Evolutionary conservation across 2,329 filamentous ascomycete genomes (phyloP), one percentile per base, ranked within the genome.

Genomic region (Aspergillus melleus): DNA sequence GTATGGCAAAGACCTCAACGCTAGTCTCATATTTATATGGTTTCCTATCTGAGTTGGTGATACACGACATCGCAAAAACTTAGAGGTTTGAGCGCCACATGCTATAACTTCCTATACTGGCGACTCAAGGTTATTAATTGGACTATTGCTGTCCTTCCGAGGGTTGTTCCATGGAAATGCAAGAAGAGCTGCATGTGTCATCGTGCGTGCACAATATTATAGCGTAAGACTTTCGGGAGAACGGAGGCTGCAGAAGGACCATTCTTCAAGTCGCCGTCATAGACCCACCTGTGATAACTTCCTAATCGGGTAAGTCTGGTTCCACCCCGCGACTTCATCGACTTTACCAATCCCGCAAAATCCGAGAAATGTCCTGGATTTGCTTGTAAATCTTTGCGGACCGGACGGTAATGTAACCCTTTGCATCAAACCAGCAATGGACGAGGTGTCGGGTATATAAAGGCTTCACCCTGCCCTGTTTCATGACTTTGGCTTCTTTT

Each of bases 261-360:
- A 29, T 29, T 29, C 26, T 29, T 29, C 26, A 29, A 26, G 22
- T 22, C 26, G 26, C 26, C 26, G 26, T 29, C 26, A 29, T 29
- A 5, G 26, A 22, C 53, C 53, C 53, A 55, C 53, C 20, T 49
- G 36, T 6, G 11, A 29, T 55, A 55, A 55, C 53, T 55, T 49
- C 53, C n/a, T 55, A 49, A 55, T 26, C 53, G 39, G 53, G 53
- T 20, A 55, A 55, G 39, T 16, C 10, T 30, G n/a, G 42, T 47
- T 55, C n/a, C 52, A 47, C 26, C 16, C 6, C 32, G 32, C 32
- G 26, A 9, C 26, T 36, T 36, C 32, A 14, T 12, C 32, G 11
- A 36, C 32, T 36, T 36, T 2, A 29, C 2, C 32, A 42, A 4
- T 9, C 1, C 36, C 9, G 16, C 16, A n/a, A 42, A 42, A 14